These are phyloP conservation scores for Persicaria tinctoria DNA, from an alignment of 148 eudicot genomes.

Conservation along the genomic window DNA sequence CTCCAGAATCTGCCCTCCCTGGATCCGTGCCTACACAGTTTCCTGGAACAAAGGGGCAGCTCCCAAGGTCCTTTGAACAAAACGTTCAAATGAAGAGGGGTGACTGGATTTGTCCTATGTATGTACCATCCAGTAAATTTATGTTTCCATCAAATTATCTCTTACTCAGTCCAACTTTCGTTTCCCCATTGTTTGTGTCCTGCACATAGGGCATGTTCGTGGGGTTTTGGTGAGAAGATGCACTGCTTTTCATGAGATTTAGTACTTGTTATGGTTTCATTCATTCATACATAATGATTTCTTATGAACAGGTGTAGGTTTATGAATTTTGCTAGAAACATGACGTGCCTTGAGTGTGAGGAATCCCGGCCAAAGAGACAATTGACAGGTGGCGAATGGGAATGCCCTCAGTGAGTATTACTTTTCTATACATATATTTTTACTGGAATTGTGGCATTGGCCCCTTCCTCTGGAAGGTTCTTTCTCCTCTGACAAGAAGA, in stretches of 20 bases:
- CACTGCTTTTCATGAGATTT: neutral
- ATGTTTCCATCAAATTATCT: conserved; percentile 1
- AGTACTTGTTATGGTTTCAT: neutral
- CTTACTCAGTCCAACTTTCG: neutral
- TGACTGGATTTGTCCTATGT: conserved; percentile 88
- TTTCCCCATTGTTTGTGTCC: neutral
- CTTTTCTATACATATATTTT: neutral
- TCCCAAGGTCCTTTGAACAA: conserved; percentile 30
- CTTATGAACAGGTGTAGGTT: conserved; percentile 69
- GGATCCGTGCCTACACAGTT: conserved; percentile 24
- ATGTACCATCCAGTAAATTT: conserved; percentile 17
- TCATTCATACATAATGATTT: neutral
- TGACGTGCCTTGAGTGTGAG: conserved; percentile 68
- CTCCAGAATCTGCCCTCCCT: conserved; percentile 18
- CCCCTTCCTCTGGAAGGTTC: neutral
- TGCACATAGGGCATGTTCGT: neutral
- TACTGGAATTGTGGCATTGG: neutral
- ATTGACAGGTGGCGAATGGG: conserved; percentile 81
- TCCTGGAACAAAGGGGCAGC: conserved; percentile 26
- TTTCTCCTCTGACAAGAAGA: neutral
- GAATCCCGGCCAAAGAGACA: conserved; percentile 61
- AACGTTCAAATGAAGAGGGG: conserved; percentile 71
- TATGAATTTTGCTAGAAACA: conserved; percentile 78
- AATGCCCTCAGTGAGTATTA: conserved; percentile 84
- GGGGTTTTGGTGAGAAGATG: neutral